These are phyloP conservation scores for Pseudozyma flocculosa DNA, from an alignment of 1,284 basidiomycete species.

Conservation along the genomic window DNA sequence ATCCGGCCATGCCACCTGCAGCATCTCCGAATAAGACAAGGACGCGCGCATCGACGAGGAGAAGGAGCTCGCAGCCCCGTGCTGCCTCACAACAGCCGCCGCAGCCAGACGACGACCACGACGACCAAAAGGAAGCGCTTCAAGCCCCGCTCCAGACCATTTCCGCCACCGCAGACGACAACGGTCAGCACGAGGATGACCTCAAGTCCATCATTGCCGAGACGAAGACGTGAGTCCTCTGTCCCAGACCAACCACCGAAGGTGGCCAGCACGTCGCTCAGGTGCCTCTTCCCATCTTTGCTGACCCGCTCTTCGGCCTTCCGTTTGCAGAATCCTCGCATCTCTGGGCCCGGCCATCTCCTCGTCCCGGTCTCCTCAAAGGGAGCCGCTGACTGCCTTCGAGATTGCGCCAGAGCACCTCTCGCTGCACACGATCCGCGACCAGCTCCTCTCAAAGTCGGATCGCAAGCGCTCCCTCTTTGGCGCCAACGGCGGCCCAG, in stretches of 20 bases:
- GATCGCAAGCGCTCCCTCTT: constrained; percentile 27
- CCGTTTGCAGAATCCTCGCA: constrained; percentile 10
- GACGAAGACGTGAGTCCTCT: constrained; percentile 2
- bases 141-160: no score
- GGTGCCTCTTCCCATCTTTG: background rate
- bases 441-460: constrained; percentile 31
- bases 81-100: background rate
- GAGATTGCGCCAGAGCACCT: constrained; percentile 35
- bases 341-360: constrained; percentile 11
- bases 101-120: no score
- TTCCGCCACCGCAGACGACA: no score
- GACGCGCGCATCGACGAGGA: background rate
- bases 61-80: background rate
- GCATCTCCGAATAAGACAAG: background rate
- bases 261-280: no score
- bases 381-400: constrained; percentile 24
- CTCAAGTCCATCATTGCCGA: constrained; percentile 17
- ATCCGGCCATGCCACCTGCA: background rate
- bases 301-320: background rate
- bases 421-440: constrained; percentile 29
- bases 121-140: background rate
- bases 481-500: constrained; percentile 15
- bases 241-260: no score
- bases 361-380: no score
- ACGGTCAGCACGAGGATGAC: background rate